Evolutionary conservation across 208 protist species (phyloP), one percentile per base, ranked within the genome.

Genomic region (Trypanosoma platydactyli): DNA sequence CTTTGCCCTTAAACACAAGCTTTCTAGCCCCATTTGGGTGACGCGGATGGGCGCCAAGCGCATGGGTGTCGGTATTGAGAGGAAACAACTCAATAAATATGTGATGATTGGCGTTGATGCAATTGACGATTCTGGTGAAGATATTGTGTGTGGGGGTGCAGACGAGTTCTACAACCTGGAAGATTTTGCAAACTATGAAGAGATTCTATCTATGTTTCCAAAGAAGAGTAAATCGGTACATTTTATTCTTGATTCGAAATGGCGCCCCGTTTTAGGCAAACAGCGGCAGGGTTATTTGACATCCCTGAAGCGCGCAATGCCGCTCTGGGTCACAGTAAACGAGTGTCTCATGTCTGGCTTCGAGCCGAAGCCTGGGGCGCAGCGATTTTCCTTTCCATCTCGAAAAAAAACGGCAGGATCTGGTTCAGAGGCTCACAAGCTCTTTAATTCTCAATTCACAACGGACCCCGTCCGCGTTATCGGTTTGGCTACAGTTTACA

Each of bases 301-400:
- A 12, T 82, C 80, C 0, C 70, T 91, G 29, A 83, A 81, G 25
- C 83, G 87, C 46, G 41, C 46, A 12, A 76, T 62, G 29, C 87
- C 90, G 46, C 76, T 95, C 50, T 95, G 90, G 90, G 80, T 95
- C 1, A 92, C 90, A 7, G 84, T 92, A 55, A 95, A 88, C 69
- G 90, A 95, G 77, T 93, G 86, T 46, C 70, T 95, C 15, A 93
- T 95, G 87, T 94, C 87, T 5, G 90, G 90, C 24, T 93, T 95
- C 65, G 77, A 86, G 46, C 78, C 83, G 18, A 83, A 76, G 30
- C 53, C 75, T 6, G 77, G 70, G 0, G 61, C 65, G 5, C 45
- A 54, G 24, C 55, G 79, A 16, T 9, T 83, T 18, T 71, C 67
- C 2, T 84, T 89, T 66, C 68, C 85, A 25, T 44, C 53, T 20